Base-by-base conservation (phyloP, 2,329 filamentous ascomycete species). In the Pezicula carpinea region DNA sequence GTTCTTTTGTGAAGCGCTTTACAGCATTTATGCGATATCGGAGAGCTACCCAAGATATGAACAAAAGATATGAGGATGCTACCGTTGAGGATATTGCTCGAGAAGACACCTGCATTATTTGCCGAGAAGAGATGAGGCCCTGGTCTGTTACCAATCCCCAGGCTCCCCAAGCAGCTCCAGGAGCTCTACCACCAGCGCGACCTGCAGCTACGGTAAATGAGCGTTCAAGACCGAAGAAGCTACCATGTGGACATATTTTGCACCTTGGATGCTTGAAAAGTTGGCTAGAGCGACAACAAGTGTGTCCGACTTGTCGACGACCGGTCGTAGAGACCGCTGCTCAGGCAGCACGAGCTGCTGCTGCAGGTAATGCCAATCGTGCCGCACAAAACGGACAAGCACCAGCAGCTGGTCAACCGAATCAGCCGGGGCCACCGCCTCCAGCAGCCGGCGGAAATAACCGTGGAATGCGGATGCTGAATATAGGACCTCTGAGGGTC, bases 51-150 rank as follows among this genome's bases (percentile, higher is more conserved):
- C 80, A 86, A 56, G 89, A 97, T 63, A 97, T 99, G 90, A 93
- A 95, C 62, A 80, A 81, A 50, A 74, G 81, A 59, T 97, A 96
- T 63, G 87, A 88, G 4, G 93, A 99, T 64, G 93, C 93, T 1
- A 96, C 88, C 1, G 76, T 80, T 2, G 89, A 95, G 55, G 92
- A 99, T 55, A 80, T 99, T 19, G 73, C 76, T 22, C 78, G 87
- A 41, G 92, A 96, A 64, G 89, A 95, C 60, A 95, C 93, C 3
- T 99, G 93, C 66, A 99, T 99, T 58, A 96, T 99, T 46, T 99
- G 93, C 66, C 83, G 93, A 51, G 93, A 99, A 65, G 89, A 95
- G 54, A 99, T 99, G 93, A 80, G 81, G 29, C 82, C 85, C 1
- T 96, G 89, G 87, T 61, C 62, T 49, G 58, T 64, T 15, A 73